phyloP scores from a whole-genome alignment of 2,329 filamentous ascomycete species.

The Ascochyta clinopodiicola region DNA sequence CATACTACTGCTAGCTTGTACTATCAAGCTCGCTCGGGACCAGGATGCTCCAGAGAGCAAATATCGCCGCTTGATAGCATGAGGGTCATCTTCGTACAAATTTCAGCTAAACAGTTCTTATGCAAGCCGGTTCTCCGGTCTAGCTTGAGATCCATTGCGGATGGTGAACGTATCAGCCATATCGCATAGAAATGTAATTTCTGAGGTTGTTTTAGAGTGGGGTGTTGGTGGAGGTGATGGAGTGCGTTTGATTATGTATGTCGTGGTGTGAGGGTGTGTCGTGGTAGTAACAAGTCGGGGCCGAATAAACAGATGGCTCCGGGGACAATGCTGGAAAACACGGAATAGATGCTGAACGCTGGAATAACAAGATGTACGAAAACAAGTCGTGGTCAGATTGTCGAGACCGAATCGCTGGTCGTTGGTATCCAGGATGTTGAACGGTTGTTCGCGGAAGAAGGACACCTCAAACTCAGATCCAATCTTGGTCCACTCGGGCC shows the following conservation, averaged over 20 bases:
- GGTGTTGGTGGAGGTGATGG: slow-evolving; percentile 5
- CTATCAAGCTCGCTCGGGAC: background rate
- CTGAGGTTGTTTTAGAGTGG: slow-evolving; percentile 10
- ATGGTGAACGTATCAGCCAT: slow-evolving; percentile 1
- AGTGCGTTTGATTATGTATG: slow-evolving; percentile 2
- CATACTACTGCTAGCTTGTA: background rate
- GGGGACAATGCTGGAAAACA: slow-evolving; percentile 10
- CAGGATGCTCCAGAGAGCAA: background rate
- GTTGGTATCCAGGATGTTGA: slow-evolving; percentile 3
- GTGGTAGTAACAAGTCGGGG: background rate
- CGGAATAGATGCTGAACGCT: slow-evolving; percentile 17
- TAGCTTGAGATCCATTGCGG: background rate
- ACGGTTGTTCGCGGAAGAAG: background rate
- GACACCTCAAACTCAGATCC: background rate
- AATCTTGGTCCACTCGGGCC: slow-evolving; percentile 18
- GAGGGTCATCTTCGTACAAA: background rate
- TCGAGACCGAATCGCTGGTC: background rate
- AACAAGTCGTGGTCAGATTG: background rate
- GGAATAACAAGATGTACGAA: background rate
- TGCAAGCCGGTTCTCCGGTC: background rate
- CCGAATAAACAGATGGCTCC: slow-evolving; percentile 8
- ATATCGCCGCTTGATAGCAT: background rate
- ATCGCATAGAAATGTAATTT: background rate
- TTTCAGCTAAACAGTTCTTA: background rate
- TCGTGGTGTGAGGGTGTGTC: background rate